Percentiles rank a stretch among this genome's conserved stretches.
These are phyloP conservation scores for Lentinula sp. DNA, from an alignment of 768 basidiomycete genomes.

Conservation along the genomic window DNA sequence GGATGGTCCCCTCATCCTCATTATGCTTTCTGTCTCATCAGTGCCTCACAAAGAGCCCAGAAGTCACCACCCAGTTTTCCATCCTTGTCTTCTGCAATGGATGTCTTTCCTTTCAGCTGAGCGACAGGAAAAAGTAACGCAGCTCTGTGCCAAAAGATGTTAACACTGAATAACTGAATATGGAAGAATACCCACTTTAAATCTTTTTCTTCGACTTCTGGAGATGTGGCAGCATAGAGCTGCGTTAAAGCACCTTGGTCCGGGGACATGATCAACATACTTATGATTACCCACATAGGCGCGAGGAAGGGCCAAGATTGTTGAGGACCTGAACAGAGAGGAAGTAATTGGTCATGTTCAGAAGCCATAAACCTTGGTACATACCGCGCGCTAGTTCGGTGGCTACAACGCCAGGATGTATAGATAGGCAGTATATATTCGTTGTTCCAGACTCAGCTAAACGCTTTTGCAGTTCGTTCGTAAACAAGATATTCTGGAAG, in stretches of 20 bases:
- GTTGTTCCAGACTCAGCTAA: neutral
- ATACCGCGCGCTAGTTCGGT: neutral
- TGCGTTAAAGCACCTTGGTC: conserved; percentile 15
- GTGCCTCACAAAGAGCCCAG: conserved; percentile 7
- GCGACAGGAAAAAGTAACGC: conserved; percentile 6
- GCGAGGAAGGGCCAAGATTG: conserved; percentile 4
- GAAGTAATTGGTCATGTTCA: neutral
- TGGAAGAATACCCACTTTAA: neutral
- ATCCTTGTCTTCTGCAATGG: conserved; percentile 8
- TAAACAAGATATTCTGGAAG: conserved; percentile 8
- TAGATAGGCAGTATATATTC: conserved; percentile 6
- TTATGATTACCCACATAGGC: neutral
- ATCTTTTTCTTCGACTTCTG: conserved; percentile 11
- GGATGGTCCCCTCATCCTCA: too few species aligned
- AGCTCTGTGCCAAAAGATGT: neutral
- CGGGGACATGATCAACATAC: neutral
- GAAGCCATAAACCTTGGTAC: neutral
- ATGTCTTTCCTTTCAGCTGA: neutral
- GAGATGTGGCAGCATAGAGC: conserved; percentile 16
- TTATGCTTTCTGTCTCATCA: neutral
- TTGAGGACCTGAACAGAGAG: neutral
- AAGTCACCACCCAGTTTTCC: conserved; percentile 7
- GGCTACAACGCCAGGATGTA: conserved; percentile 6
- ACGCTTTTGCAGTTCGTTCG: conserved; percentile 9
- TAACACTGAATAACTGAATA: neutral